Evolutionary conservation across 768 basidiomycete species (phyloP), one percentile per base, ranked within the genome.

Genomic region (Butyriboletus loyo): DNA sequence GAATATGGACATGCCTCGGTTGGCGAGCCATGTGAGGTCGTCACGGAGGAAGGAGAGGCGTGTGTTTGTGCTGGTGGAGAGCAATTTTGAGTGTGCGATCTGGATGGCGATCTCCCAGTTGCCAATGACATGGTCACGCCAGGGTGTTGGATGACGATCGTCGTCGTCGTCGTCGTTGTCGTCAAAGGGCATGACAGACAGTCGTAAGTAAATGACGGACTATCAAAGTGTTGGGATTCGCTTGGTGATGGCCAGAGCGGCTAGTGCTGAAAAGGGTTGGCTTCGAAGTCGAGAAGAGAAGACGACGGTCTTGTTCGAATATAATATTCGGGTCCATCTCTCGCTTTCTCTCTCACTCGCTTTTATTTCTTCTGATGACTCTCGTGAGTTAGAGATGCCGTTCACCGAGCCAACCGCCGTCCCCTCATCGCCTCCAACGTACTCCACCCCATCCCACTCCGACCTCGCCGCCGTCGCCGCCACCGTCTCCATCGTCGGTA

Each of bases 1-100:
- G 48, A 35, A 8, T 19, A 22, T 15, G 24, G 14, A 71, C 78
- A 36, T 61, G 84, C 88, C 83, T 69, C 83, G 75, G 53, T 75
- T 76, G 8, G 77, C 78, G 27, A 90, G 66, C 50, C 79, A 75
- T 31, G 81, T 53, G 37, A 89, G 61, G 51, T 86, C 83, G 32
- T 87, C 85, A 41, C 74, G 73, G 25, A 90, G 66, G 60, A 90
- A 89, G n/a, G 72, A 70, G 36, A 78, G 65, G 30, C 88, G 73
- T 0, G 61, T 57, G 61, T 78, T 83, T 7, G 84, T 83, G 58
- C 78, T 82, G 55, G 76, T 73, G 13, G 75, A 72, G 50, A 85
- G 62, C 2, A 89, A 66, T 13, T 62, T 64, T 14, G 57, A 68
- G 54, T 79, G 82, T 0, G 85, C 86, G 56, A 79, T 73, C 44